Base-by-base conservation (phyloP, 1,284 basidiomycete species). In the Rhizopogon parksii region DNA sequence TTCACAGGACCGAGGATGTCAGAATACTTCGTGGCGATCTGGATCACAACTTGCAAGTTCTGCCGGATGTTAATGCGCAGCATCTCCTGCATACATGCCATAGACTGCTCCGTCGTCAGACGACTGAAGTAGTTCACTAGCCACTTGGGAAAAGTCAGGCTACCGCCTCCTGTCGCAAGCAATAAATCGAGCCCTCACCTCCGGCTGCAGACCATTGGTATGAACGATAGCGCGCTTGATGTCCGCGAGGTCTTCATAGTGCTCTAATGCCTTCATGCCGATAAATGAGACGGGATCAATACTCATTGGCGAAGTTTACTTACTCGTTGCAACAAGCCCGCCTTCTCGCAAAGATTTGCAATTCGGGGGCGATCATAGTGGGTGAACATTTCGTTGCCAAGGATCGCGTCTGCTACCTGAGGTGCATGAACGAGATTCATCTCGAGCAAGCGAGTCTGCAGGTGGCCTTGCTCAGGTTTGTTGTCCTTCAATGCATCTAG, bases 401-500 rank as follows among this genome's bases (percentile, higher is more conserved):
- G 86, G 59, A 99, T 99, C 8, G 96, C 96, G 67, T 99, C 96
- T 1, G 96, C 96, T 50, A 99, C 96, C 71, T 99, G 96, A 57
- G 96, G 96, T 6, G 96, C 96, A 67, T 97, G 90, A 55, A 98
- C 74, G 49, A 99, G 78, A 74, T 99, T 99, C 88, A 99, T 97
- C 73, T 99, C 96, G 47, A 99, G 77, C 19, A 99, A 79, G 58
- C 95, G 88, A 1, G 96, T 99, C 72, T 99, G 96, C 11, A 99
- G 75, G 60, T 89, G 93, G 1, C 85, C 95, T 66, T 99, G 95
- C 71, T 99, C 96, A 0, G 95, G 92, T 71, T 91, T 91, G 77
- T 99, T 99, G 59, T 99, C 96, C 76, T 99, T 99, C 61, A 99
- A 79, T n/a, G 95, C 96, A 67, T 99, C 96, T 52, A 99, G 76